Conservation (phyloP, 345 rosid species). For the Salix caprea region DNA sequence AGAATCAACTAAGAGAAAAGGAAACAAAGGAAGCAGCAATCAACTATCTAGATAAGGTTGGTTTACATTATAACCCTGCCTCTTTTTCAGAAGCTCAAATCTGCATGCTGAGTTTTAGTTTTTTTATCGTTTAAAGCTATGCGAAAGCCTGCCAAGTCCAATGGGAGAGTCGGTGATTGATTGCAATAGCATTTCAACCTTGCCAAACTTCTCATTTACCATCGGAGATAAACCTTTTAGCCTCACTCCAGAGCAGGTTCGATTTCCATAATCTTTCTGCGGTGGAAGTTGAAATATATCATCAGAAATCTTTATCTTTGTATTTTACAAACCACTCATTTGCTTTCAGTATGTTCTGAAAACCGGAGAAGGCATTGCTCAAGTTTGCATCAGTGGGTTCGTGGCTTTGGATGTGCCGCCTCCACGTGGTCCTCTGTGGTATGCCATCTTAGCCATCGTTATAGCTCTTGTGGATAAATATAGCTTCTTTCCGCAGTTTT, state of each 20-base stretch:
- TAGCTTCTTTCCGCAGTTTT: not conserved
- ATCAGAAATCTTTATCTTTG: not conserved
- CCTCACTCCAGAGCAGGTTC: slow-evolving; percentile 70
- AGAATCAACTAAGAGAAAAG: slow-evolving; percentile 55
- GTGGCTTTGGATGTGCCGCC: slow-evolving; percentile 59
- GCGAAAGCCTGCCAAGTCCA: slow-evolving; percentile 69
- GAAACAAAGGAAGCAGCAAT: slow-evolving; percentile 51
- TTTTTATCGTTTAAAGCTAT: slow-evolving; percentile 37
- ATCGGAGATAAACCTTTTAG: slow-evolving; percentile 52
- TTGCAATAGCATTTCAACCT: slow-evolving; percentile 37
- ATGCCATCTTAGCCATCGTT: slow-evolving; percentile 1
- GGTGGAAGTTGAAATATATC: not conserved
- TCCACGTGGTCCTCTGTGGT: slow-evolving; percentile 73
- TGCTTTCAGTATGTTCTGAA: slow-evolving; percentile 61
- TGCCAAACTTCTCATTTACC: slow-evolving; percentile 63
- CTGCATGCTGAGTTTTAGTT: not conserved
- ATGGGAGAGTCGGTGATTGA: slow-evolving; percentile 55
- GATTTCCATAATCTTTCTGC: not conserved
- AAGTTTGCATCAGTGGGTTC: slow-evolving; percentile 66
- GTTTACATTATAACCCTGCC: not conserved
- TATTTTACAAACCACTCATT: not conserved
- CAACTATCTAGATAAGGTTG: slow-evolving; percentile 51
- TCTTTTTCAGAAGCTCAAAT: not conserved
- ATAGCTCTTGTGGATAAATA: not conserved
- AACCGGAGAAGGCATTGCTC: slow-evolving; percentile 46